Percentiles rank a stretch among this genome's conserved stretches.
phyloP scores from a whole-genome alignment of 148 eudicot species.

The Beta vulgaris region DNA sequence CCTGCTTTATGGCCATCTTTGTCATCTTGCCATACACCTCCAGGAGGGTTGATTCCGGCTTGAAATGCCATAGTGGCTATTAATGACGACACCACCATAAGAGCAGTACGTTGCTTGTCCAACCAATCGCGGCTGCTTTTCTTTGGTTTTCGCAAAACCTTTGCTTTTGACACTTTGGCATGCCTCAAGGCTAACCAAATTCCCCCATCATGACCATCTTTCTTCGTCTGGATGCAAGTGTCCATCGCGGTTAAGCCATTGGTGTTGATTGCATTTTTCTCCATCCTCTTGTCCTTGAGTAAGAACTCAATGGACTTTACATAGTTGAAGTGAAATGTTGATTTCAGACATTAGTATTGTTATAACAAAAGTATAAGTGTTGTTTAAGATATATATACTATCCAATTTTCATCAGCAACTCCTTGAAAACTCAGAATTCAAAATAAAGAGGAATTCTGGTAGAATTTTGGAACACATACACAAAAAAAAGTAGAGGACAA shows the following conservation, averaged over 20 bases:
- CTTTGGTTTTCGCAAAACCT: not conserved
- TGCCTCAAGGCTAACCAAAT: not conserved
- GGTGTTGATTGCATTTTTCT: slow-evolving; percentile 19
- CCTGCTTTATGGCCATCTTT: slow-evolving; percentile 18
- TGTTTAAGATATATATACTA: too few relatives aligned
- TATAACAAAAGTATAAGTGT: too few relatives aligned
- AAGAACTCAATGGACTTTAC: slow-evolving; percentile 21
- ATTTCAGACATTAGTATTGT: too few relatives aligned
- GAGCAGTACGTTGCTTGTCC: slow-evolving; percentile 16
- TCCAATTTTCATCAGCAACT: too few relatives aligned
- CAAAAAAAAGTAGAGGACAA: too few relatives aligned
- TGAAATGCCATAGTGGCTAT: slow-evolving; percentile 39
- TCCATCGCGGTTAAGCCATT: slow-evolving; percentile 33
- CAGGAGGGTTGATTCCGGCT: slow-evolving; percentile 36
- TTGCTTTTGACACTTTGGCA: slow-evolving; percentile 14
- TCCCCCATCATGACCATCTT: not conserved
- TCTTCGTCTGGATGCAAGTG: slow-evolving; percentile 3
- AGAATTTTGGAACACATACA: too few relatives aligned
- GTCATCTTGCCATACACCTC: slow-evolving; percentile 33
- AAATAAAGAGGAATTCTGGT: too few relatives aligned
- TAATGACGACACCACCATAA: slow-evolving; percentile 35
- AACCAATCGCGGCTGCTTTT: not conserved
- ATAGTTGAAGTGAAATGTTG: not conserved
- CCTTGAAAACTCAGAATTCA: too few relatives aligned
- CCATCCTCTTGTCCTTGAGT: slow-evolving; percentile 16